phyloP scores from a whole-genome alignment of 1,139 yeast species.

The Kodamaea ohmeri region DNA sequence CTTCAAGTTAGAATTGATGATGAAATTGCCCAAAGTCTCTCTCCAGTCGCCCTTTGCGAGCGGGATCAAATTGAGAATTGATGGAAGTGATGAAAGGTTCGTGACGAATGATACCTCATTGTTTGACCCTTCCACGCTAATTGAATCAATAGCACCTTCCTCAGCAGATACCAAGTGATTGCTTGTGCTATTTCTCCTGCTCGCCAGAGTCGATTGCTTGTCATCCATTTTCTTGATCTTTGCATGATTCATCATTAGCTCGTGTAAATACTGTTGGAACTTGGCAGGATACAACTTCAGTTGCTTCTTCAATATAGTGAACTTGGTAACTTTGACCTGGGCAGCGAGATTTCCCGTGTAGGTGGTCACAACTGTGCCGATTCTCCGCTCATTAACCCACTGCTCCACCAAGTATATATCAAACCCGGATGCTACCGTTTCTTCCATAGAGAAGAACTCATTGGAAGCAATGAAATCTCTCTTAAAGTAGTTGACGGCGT shows the following conservation, averaged over 20 bases:
- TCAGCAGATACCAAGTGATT: constrained; percentile 6
- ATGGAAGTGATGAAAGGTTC: constrained; percentile 75
- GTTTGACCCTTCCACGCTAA: constrained; percentile 4
- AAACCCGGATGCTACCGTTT: constrained; percentile 59
- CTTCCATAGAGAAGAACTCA: constrained; percentile 41
- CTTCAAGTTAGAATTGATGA: constrained; percentile 72
- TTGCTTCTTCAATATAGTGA: constrained; percentile 57
- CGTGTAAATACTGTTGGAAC: constrained; percentile 62
- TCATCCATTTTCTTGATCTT: constrained; percentile 37
- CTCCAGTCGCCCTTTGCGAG: constrained; percentile 62
- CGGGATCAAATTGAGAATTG: constrained; percentile 67
- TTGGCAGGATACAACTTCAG: constrained; percentile 55
- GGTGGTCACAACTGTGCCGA: constrained; percentile 69
- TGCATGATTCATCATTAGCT: constrained; percentile 59
- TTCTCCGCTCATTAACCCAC: constrained; percentile 76
- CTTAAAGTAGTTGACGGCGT: constrained; percentile 49
- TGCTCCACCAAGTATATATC: constrained; percentile 91
- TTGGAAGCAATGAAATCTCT: constrained; percentile 37
- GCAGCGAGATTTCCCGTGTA: constrained; percentile 80
- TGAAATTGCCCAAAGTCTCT: constrained; percentile 53
- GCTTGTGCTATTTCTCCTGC: constrained; percentile 11
- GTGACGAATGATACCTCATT: constrained; percentile 66
- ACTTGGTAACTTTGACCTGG: constrained; percentile 55
- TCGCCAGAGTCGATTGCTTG: constrained; percentile 10
- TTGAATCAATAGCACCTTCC: constrained; percentile 1